Base-by-base conservation (phyloP, 495 filamentous ascomycete genomes). In the Penicillium malachiteum region DNA sequence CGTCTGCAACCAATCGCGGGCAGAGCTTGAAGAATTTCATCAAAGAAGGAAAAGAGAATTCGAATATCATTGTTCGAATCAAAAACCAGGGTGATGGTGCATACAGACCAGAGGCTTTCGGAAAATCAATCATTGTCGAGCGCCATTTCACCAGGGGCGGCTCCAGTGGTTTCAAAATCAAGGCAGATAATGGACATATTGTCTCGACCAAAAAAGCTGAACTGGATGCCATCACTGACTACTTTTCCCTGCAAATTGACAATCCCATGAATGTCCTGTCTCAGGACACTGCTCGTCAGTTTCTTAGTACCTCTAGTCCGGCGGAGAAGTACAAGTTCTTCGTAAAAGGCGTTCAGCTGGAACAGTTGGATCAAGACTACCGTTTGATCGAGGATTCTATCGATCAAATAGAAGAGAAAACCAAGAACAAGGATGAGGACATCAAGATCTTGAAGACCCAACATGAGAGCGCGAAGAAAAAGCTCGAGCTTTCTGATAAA, bases 231-330 rank as follows among this genome's bases (percentile, higher is more conserved):
- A 91, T 99, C 40, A 86, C 89, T 48, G 95, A 99, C 66, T 93
- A 87, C 66, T 97, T 89, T 67, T 87, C 88, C 34, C 79, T 99
- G 12, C 94, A 97, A 68, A 88, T 99, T 35, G 94, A 97, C 67
- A 99, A 99, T 55, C 94, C 94, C 0, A 88, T 99, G 75, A 99
- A 95, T 57, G 88, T 97, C n/a, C 82, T 99, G 30, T 96, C 93
- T 2, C 94, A 99, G 70, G 94, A 99, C 65, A 88, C 89, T 69
- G 94, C 94, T 33, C 87, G 93, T 13, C 88, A 96, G 55, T 99
- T 99, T 65, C 79, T 99, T 8, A 96, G 90, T 68, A 79, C 84
- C 18, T 94, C 95, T 17, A 87, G 81, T 17, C 81, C 91, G 5
- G 72, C 78, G 5, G 85, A 93, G 48, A 99, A 97, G 66, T 99